phyloP scores from a whole-genome alignment of 768 basidiomycete genomes.

The Chalciporus pseudorubinellus region DNA sequence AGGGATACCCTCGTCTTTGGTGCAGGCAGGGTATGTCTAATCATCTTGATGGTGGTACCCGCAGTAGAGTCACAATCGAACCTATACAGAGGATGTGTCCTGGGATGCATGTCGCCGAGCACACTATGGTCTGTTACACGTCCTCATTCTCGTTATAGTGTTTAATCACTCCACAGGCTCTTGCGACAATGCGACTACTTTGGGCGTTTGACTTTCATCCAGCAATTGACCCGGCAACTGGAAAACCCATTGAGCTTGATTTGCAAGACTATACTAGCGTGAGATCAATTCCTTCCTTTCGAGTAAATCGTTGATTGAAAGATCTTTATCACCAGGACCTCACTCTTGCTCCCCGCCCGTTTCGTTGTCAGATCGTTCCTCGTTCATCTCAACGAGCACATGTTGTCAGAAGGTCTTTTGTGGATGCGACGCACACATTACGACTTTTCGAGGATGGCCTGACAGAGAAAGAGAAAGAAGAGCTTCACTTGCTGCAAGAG shows the following conservation, averaged over 20 bases:
- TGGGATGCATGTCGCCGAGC: conserved; percentile 4
- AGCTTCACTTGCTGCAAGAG: background rate
- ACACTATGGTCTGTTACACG: conserved; percentile 1
- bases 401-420: conserved; percentile 3
- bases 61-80: background rate
- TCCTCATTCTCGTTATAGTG: background rate
- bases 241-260: background rate
- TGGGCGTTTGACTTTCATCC: conserved; percentile 7
- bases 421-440: conserved; percentile 1
- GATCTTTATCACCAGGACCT: background rate
- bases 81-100: conserved; percentile 2
- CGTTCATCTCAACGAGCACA: conserved; percentile 1
- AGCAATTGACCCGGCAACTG: background rate
- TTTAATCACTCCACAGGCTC: background rate
- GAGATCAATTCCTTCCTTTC: background rate
- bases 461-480: background rate
- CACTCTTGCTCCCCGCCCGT: conserved; percentile 4
- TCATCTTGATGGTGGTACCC: background rate
- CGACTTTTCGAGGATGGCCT: conserved; percentile 2
- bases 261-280: conserved; percentile 2
- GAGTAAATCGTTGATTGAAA: background rate
- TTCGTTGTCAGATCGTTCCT: conserved; percentile 2
- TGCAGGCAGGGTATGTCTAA: conserved; percentile 1
- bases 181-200: conserved; percentile 4
- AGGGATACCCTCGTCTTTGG: conserved; percentile 5